Evolutionary conservation across 495 filamentous ascomycete genomes (phyloP).

Genomic region (Penicillium crystallinum): DNA sequence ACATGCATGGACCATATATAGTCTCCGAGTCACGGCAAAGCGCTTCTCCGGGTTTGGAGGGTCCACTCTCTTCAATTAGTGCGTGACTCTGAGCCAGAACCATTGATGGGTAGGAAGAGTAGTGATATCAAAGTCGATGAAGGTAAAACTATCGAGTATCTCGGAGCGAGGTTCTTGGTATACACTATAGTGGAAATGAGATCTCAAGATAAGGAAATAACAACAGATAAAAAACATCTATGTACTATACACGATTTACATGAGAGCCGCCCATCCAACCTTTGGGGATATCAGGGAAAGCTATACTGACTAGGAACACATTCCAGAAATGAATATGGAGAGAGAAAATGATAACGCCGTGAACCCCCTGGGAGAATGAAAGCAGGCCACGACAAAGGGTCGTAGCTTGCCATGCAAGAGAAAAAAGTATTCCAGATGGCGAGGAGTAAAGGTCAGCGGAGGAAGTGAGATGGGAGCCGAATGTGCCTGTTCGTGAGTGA

Average conservation of each 20-base stretch:
- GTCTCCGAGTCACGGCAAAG: neutral
- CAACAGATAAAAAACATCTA: constrained; percentile 20
- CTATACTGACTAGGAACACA: constrained; percentile 13
- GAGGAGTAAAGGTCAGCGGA: neutral
- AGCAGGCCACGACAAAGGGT: constrained; percentile 15
- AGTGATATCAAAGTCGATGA: neutral
- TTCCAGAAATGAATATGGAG: constrained; percentile 9
- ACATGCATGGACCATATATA: neutral
- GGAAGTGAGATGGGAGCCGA: neutral
- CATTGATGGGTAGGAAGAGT: too few species aligned
- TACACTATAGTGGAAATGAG: neutral
- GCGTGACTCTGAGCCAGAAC: neutral
- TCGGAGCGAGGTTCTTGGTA: neutral
- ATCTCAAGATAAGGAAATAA: constrained; percentile 12
- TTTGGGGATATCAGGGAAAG: neutral
- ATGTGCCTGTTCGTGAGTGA: neutral
- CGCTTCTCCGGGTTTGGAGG: constrained; percentile 4
- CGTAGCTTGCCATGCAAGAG: constrained; percentile 27
- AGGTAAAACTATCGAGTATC: neutral
- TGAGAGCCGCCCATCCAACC: neutral
- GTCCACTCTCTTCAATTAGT: neutral
- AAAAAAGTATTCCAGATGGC: constrained; percentile 17
- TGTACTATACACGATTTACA: constrained; percentile 36
- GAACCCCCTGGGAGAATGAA: constrained; percentile 27
- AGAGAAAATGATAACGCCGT: constrained; percentile 24